Evolutionary conservation across 768 basidiomycete species (phyloP), one percentile per base, ranked within the genome.

Genomic region (Lentinula sp.): DNA sequence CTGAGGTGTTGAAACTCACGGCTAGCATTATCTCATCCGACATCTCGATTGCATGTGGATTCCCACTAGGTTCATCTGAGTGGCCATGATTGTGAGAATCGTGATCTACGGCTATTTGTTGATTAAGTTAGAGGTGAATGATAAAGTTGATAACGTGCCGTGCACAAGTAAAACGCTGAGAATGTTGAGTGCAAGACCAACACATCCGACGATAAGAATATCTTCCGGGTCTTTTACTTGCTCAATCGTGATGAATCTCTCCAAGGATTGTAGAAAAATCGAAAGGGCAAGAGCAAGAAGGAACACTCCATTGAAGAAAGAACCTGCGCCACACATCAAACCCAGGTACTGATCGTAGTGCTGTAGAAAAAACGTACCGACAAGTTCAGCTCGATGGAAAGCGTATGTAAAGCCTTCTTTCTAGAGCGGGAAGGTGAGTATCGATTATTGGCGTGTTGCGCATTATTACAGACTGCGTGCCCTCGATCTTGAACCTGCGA

Each of bases 231-330:
- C n/a, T 36, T 60, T 36, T 5, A 52, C 59, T 33, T 12, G 35
- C 64, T 83, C 75, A 23, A 82, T 65, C 63, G 79, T 72, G 57
- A 83, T 71, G 64, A 85, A 85, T 23, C 82, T 76, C 66, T 83
- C 81, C 55, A 84, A 73, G 1, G 82, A 80, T 70, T 85, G 76
- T 4, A 81, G 70, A 61, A 80, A 76, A 49, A 85, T 82, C 39
- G 81, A 83, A 23, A 84, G 71, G 3, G 79, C 81, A 58, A 83
- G 71, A 2, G 81, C 81, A 37, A 83, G 71, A 9, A 82, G 75
- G 65, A 83, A 83, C 13, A 80, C 80, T 33, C 79, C 80, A 64
- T 82, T 81, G 71, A 82, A 82, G 66, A 82, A 82, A 15, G 79
- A 79, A 48, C 82, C 81, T 81, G 61, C 37, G 54, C 23, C 15